Base-by-base conservation (phyloP, 371 early-diverging fungal species). In the Rhizomucor miehei region DNA sequence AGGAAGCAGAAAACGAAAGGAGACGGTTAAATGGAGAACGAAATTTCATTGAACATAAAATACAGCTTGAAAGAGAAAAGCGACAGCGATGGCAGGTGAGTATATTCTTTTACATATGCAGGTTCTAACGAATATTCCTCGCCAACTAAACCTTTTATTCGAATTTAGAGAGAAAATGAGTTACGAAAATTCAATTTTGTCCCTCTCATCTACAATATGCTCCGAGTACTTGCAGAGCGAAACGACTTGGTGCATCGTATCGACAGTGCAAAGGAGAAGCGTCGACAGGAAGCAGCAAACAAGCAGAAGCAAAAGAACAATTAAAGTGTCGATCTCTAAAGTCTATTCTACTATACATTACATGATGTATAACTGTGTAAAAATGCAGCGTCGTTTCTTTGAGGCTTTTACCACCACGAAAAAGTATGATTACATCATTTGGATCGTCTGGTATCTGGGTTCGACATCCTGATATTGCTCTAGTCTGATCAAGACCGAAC, bases 121-220 rank as follows among this genome's bases (percentile, higher is more conserved):
- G 19, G 24, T 39, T 51, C 38, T 38, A 14, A 14, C 38, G 9
- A 38, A n/a, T n/a, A n/a, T n/a, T n/a, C n/a, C n/a, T n/a, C n/a
- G n/a, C n/a, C n/a, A n/a, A n/a, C n/a, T n/a, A n/a, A n/a, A n/a
- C n/a, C n/a, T n/a, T n/a, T 2, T 54, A 40, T 4, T 39, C 38
- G 14, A 35, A 8, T 21, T 21, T 49, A 80, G 76, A 73, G 83
- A 45, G 93, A 93, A 60, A 93, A 93, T 52, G 68, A 75, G 25
- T 58, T 89, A 44, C 73, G 93, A 37, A 79, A 86, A 44, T 93
- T 91, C 54, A 93, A 93, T 57, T 93, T 89, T 66, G 81, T 92
- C 44, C 93, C 92, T 4, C 56, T 92, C 48, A 82, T 89, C 13
- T 85, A 88, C 51, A 77, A 86, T 41, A 58, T 92, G 29, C 48